These are phyloP conservation scores for Monosporozyma aerobia DNA, from an alignment of 805 yeast species.

Conservation along the genomic window DNA sequence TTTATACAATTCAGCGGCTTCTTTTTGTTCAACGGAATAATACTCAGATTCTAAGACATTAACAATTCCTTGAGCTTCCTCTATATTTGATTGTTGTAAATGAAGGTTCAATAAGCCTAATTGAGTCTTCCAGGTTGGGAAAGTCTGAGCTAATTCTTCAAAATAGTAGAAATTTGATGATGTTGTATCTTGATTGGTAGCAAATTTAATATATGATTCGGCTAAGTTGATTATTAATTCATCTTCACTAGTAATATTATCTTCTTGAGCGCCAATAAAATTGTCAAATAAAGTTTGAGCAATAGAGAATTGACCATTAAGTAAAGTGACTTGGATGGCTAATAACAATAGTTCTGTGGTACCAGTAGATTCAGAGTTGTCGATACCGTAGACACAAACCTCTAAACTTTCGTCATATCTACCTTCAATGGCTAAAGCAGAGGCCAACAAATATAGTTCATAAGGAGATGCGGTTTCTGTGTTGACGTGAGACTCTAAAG, in stretches of 20 bases:
- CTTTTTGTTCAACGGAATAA: conserved; percentile 27
- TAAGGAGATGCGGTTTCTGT: conserved; percentile 12
- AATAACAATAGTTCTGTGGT: conserved; percentile 35
- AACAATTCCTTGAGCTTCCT: conserved; percentile 69
- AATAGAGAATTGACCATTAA: conserved; percentile 34
- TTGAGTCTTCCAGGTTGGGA: conserved; percentile 42
- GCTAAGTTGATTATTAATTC: conserved; percentile 67
- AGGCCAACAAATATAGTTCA: conserved; percentile 20
- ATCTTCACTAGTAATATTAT: conserved; percentile 42
- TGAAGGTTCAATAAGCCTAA: conserved; percentile 64
- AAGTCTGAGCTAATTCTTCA: conserved; percentile 65
- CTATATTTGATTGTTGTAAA: conserved; percentile 66
- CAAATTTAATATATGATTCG: conserved; percentile 59
- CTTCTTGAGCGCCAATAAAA: conserved; percentile 36
- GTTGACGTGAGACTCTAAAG: conserved; percentile 6
- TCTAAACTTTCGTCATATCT: conserved; percentile 30
- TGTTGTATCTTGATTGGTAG: conserved; percentile 32
- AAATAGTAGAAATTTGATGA: conserved; percentile 49
- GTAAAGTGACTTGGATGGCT: conserved; percentile 33
- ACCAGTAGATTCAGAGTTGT: conserved; percentile 34
- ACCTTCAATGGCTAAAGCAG: conserved; percentile 23
- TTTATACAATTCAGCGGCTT: conserved; percentile 25
- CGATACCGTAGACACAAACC: conserved; percentile 33
- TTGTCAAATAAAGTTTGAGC: conserved; percentile 42
- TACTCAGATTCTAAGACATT: conserved; percentile 38